Base-by-base conservation (phyloP, 1,139 yeast genomes). In the Suhomyces wounanorum region DNA sequence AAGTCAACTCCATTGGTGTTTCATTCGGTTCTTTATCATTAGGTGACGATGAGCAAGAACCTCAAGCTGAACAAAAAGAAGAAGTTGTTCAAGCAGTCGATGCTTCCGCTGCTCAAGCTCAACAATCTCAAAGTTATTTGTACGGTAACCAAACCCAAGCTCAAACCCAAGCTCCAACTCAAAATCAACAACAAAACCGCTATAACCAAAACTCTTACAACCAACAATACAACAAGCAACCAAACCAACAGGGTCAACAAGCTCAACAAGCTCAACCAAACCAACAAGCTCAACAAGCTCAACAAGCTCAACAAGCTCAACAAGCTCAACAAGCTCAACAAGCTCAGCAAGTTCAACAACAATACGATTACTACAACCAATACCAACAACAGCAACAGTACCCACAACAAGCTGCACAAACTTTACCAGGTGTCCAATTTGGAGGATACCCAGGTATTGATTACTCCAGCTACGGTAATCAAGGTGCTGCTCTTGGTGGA, bases 21-120 rank as follows among this genome's bases (percentile, higher is more conserved):
- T 85, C 87, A 48, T 86, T 86, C 61, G 90, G 91, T 48, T 81
- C 87, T 16, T 75, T 84, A 66, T 72, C 82, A 39, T 71, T 80
- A 58, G 77, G 73, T 43, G 84, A 80, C 44, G 75, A 75, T 44
- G 79, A 74, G 44, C 56, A 54, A 40, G 65, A 66, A 46, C 57
- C 56, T 18, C 53, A 53, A 45, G 57, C 55, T 33, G 59, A 53
- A 39, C 50, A 44, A 35, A 54, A 55, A 51, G 55, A 51, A 30
- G 60, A 60, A 18, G 54, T 51, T 39, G 38, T 47, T 21, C 51
- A 44, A n/a, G 48, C 50, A 33, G 44, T 45, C 17, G 54, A 53
- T 28, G 44, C 48, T 18, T 53, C 50, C 33, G 52, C 50, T 23
- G 47, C 57, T 40, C 57, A 58, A 50, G 50, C 54, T 16, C 65